Conservation (phyloP, 2,329 filamentous ascomycete species). For the Neopestalotiopsis rosae region DNA sequence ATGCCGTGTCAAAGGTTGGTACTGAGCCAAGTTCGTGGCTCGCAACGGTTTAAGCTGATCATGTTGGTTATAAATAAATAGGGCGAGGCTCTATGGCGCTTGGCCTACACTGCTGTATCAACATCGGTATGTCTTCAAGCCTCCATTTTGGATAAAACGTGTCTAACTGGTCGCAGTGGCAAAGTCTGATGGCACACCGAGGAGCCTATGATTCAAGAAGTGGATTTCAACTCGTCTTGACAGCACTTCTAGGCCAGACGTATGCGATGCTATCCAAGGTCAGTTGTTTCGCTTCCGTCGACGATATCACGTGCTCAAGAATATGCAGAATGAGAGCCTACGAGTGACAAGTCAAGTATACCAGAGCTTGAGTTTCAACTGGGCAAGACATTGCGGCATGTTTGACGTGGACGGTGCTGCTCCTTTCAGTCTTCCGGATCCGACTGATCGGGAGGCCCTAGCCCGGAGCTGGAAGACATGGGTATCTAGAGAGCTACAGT, state of each 20-base stretch:
- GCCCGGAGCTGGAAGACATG: slow-evolving; percentile 6
- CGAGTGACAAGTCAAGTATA: slow-evolving; percentile 16
- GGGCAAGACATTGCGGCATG: slow-evolving; percentile 16
- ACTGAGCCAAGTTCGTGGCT: neutral
- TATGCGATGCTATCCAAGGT: slow-evolving; percentile 18
- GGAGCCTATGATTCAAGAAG: slow-evolving; percentile 6
- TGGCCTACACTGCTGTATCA: slow-evolving; percentile 13
- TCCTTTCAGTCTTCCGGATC: neutral
- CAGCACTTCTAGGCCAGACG: slow-evolving; percentile 14
- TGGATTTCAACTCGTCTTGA: slow-evolving; percentile 11
- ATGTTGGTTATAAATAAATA: neutral
- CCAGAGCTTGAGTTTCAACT: slow-evolving; percentile 16
- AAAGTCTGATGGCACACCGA: slow-evolving; percentile 7
- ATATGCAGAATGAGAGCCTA: slow-evolving; percentile 9
- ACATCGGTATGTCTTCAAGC: slow-evolving; percentile 9
- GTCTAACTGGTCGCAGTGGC: slow-evolving; percentile 4
- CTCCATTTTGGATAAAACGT: neutral
- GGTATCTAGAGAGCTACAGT: slow-evolving; percentile 11
- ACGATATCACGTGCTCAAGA: neutral
- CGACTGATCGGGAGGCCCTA: neutral
- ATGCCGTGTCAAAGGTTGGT: slow-evolving; percentile 14
- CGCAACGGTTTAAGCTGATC: too few species aligned
- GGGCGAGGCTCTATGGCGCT: slow-evolving; percentile 16
- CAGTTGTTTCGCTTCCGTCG: neutral
- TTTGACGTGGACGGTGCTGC: neutral